These are phyloP conservation scores for Colletotrichum cordylinicola DNA, from an alignment of 2,329 filamentous ascomycete genomes.

Conservation along the genomic window DNA sequence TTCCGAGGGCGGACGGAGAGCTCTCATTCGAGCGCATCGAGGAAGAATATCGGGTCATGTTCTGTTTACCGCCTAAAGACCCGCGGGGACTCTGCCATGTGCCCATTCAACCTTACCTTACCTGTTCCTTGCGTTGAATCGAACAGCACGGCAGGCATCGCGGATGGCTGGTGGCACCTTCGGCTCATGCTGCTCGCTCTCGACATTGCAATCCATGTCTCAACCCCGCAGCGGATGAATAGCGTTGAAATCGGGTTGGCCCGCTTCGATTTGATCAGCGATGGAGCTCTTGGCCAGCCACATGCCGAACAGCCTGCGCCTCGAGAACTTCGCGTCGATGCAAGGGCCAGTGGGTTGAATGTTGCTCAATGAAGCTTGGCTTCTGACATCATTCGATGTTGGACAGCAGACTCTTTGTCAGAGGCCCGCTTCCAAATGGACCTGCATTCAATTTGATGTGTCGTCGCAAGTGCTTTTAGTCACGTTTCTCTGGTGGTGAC, in stretches of 20 bases:
- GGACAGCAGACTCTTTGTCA: not conserved
- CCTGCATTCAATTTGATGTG: not conserved
- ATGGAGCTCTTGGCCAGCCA: not conserved
- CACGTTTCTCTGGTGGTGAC: not conserved
- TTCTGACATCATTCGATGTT: not conserved
- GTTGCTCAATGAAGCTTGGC: not conserved
- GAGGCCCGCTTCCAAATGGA: not conserved
- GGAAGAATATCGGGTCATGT: not conserved
- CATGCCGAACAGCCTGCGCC: not conserved
- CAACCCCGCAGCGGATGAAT: not conserved
- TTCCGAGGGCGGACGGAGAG: not conserved
- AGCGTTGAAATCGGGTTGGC: not conserved
- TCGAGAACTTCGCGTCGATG: not conserved
- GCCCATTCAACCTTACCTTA: not conserved
- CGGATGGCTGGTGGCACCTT: not conserved
- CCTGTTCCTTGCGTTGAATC: not conserved
- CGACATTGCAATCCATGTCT: not conserved
- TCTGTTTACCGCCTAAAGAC: not conserved
- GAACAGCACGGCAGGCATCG: not conserved
- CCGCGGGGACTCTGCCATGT: not conserved
- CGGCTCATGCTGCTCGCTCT: not conserved
- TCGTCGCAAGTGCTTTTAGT: not conserved
- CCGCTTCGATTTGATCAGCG: not conserved
- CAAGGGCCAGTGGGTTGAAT: not conserved
- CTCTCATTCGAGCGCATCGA: constrained; percentile 20